Conservation (phyloP, 768 basidiomycete genomes). For the Russula griseocarnosa region DNA sequence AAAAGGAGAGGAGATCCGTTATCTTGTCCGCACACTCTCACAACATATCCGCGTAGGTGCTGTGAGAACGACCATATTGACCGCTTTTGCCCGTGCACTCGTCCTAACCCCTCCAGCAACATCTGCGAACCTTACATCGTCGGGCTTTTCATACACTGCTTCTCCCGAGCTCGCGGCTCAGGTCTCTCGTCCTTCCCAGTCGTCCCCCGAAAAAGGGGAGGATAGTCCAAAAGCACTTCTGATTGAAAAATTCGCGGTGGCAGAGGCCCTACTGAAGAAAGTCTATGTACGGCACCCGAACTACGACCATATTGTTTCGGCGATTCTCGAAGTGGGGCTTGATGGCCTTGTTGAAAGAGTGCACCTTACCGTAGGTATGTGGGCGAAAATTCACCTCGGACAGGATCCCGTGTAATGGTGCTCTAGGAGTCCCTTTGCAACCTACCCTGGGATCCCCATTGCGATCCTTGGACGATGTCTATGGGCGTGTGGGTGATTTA, state of each 20-base stretch:
- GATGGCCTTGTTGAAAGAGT: constrained; percentile 56
- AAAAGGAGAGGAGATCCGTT: constrained; percentile 84
- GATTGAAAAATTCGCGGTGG: constrained; percentile 44
- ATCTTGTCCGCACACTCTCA: constrained; percentile 67
- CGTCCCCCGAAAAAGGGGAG: constrained; percentile 34
- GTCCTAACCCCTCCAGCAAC: constrained; percentile 51
- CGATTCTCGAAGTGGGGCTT: constrained; percentile 57
- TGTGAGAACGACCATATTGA: constrained; percentile 75
- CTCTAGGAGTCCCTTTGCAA: constrained; percentile 72
- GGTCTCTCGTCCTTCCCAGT: constrained; percentile 29
- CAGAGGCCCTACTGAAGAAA: constrained; percentile 62
- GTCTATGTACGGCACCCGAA: constrained; percentile 78
- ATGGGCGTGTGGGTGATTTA: constrained; percentile 56
- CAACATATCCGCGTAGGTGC: constrained; percentile 85
- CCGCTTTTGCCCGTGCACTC: constrained; percentile 74
- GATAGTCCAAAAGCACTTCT: constrained; percentile 39
- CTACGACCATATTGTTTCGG: constrained; percentile 63
- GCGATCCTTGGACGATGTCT: constrained; percentile 81
- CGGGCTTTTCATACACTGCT: constrained; percentile 35
- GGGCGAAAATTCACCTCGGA: constrained; percentile 3
- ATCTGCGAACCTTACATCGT: constrained; percentile 26
- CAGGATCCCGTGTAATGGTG: constrained; percentile 20
- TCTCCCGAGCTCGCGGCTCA: constrained; percentile 35
- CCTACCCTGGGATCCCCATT: constrained; percentile 86
- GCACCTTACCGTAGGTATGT: constrained; percentile 65